Percentiles rank a stretch among this genome's conserved stretches.
These are phyloP conservation scores for Neodidymelliopsis sp. DNA, from an alignment of 2,329 filamentous ascomycete species.

Conservation along the genomic window DNA sequence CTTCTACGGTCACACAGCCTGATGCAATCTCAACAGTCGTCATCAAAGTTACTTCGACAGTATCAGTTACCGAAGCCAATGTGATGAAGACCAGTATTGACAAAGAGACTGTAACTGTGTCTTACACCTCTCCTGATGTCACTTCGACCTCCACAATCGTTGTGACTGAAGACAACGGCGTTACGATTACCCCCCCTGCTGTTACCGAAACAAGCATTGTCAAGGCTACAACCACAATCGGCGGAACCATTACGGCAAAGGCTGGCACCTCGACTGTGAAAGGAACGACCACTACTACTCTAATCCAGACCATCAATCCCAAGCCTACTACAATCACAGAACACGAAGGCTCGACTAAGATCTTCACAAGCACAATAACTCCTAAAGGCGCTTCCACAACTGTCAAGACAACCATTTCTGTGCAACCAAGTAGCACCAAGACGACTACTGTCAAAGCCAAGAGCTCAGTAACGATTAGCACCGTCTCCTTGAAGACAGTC, in stretches of 20 bases:
- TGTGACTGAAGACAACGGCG: constrained; percentile 34
- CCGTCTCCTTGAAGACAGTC: constrained; percentile 32
- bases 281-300: constrained; percentile 28
- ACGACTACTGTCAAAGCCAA: constrained; percentile 32
- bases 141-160: constrained; percentile 27
- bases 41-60: constrained; percentile 19
- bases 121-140: constrained; percentile 37
- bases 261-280: constrained; percentile 24
- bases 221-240: constrained; percentile 14
- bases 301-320: constrained; percentile 30
- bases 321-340: constrained; percentile 38
- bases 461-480: constrained; percentile 26
- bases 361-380: constrained; percentile 22
- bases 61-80: constrained; percentile 23
- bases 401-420: constrained; percentile 17
- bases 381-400: constrained; percentile 24
- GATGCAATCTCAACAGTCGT: constrained; percentile 33
- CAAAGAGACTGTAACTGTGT: constrained; percentile 36
- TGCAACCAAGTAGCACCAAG: constrained; percentile 30
- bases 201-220: constrained; percentile 22
- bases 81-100: constrained; percentile 18
- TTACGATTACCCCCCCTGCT: constrained; percentile 26
- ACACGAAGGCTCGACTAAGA: constrained; percentile 24
- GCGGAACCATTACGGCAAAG: constrained; percentile 23
- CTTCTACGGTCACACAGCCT: constrained; percentile 25